Evolutionary conservation across 2,329 filamentous ascomycete genomes (phyloP), one percentile per base, ranked within the genome.

Genomic region (Westerdykella aurantiaca): DNA sequence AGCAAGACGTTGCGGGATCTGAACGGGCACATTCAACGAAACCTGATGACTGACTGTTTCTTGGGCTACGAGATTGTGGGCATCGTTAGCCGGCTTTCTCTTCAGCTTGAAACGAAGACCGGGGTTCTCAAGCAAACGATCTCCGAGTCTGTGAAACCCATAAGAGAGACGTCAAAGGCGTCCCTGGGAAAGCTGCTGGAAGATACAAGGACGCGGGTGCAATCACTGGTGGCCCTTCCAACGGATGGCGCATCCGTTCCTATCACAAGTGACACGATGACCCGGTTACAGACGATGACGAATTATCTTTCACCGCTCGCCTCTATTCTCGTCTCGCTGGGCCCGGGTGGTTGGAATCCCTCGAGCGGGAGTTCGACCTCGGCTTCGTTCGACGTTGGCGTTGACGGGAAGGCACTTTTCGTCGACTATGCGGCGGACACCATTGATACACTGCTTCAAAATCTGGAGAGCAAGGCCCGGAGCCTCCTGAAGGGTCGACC

Each of bases 41-140:
- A 96, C 60, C 72, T 96, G 33, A 80, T 82, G 53, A 95, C 88
- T 0, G 93, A 98, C 66, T 97, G 91, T 68, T 97, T 88, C 64
- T 78, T 98, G 39, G 89, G 89, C 6, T 98, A 95, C 64, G 93
- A 98, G 63, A 87, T 97, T 25, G 87, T 94, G 25, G 91, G 95
- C 58, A 87, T 96, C 47, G 81, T 97, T 38, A 86, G 88, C 0
- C 79, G 78, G 11, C 76, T 95, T 38, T 89, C 88, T 2, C 83
- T 83, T 44, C 83, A 85, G 33, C 72, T 98, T 4, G 91, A 95
- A 50, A 78, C 80, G 4, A 82, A 85, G 48, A 95, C 89, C 0
- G 88, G 88, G 2, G 88, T 95, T 58, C 76, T 96, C 45, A 95
- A 95, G 63, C 75, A 80, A 23, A 79, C 88, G 5, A 80, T 98